Percentiles rank a stretch among this genome's conserved stretches.
Evolutionary conservation across 345 rosid species (phyloP).

Genomic region (Cardamine resedifolia): DNA sequence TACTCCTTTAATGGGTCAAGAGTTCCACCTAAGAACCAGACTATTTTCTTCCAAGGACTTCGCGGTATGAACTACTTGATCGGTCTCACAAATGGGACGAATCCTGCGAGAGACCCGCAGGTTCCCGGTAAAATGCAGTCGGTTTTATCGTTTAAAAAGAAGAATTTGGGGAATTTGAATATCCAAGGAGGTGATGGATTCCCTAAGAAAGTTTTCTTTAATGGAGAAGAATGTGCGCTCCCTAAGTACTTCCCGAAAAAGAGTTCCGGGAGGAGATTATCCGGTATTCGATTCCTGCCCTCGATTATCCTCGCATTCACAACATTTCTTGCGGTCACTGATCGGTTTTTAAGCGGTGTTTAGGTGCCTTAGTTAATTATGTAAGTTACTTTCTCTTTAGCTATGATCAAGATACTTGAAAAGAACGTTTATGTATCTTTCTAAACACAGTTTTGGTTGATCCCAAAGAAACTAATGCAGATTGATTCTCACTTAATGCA

Average conservation of each 20-base stretch:
- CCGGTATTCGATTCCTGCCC: constrained; percentile 19
- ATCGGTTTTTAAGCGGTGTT: constrained; percentile 30
- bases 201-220: constrained; percentile 68
- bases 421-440: not conserved
- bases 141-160: constrained; percentile 71
- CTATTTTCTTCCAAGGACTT: constrained; percentile 71
- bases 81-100: constrained; percentile 56
- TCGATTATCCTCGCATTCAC: constrained; percentile 30
- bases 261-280: constrained; percentile 40
- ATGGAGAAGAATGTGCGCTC: constrained; percentile 94
- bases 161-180: constrained; percentile 42
- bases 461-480: constrained; percentile 23
- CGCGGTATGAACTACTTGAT: constrained; percentile 68
- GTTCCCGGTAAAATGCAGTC: constrained; percentile 93
- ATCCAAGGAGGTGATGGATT: constrained; percentile 67
- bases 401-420: constrained; percentile 6
- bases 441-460: constrained; percentile 21
- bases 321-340: constrained; percentile 27
- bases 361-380: constrained; percentile 36
- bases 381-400: constrained; percentile 23
- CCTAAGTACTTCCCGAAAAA: constrained; percentile 56
- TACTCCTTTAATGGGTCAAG: constrained; percentile 84
- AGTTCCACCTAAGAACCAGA: constrained; percentile 46
- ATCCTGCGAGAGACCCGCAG: constrained; percentile 44
- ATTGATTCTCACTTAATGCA: not conserved